Percentiles rank a stretch among this genome's conserved stretches.
Evolutionary conservation across 495 filamentous ascomycete genomes (phyloP).

Genomic region (Trichodelitschia bisporula): DNA sequence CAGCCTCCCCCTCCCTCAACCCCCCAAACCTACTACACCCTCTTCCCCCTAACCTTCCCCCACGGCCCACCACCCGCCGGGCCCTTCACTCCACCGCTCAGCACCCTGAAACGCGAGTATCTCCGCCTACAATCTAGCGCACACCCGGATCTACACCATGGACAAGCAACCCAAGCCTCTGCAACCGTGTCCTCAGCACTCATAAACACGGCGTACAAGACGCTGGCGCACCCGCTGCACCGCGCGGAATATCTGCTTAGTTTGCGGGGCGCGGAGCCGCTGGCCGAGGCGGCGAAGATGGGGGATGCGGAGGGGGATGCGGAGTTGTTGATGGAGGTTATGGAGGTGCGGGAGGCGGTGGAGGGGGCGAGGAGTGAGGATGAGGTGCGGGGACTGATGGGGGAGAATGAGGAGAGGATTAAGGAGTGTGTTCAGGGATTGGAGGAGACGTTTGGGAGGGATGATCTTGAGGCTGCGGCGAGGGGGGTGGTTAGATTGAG

Average conservation of each 20-base stretch:
- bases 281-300: constrained; percentile 35
- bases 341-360: constrained; percentile 69
- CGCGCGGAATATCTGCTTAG: constrained; percentile 68
- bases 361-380: constrained; percentile 47
- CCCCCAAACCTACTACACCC: constrained; percentile 72
- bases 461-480: constrained; percentile 41
- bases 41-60: constrained; percentile 68
- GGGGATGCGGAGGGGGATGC: constrained; percentile 23
- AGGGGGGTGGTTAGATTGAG: constrained; percentile 49
- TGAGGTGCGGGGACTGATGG: constrained; percentile 32
- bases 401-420: constrained; percentile 44
- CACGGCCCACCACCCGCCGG: constrained; percentile 55
- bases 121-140: constrained; percentile 51
- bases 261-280: constrained; percentile 48
- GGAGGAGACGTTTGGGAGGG: constrained; percentile 33
- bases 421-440: constrained; percentile 29
- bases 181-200: too few species aligned
- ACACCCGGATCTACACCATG: constrained; percentile 64
- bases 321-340: constrained; percentile 61
- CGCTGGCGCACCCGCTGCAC: constrained; percentile 45
- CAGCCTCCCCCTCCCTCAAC: too few species aligned
- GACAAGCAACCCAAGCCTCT: constrained; percentile 43
- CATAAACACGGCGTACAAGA: constrained; percentile 78
- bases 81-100: constrained; percentile 44
- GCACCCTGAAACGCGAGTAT: constrained; percentile 56